Conservation (phyloP, 257 asterid genomes). For the Scutellaria galericulata region DNA sequence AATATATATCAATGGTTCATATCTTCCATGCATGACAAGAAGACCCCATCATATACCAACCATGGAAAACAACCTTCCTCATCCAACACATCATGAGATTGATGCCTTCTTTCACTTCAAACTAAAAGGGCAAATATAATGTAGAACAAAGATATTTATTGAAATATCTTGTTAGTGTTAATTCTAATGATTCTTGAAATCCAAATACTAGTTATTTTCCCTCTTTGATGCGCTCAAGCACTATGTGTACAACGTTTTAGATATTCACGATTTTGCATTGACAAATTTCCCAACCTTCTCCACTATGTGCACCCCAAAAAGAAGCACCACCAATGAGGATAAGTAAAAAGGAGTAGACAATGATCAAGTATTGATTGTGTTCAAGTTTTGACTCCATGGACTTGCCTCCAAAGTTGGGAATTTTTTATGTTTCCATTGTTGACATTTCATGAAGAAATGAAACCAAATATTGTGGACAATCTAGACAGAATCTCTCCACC, state of each 20-base stretch:
- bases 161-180: background rate
- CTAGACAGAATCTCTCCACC: constrained; percentile 51
- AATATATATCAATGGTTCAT: constrained; percentile 32
- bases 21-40: constrained; percentile 41
- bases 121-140: background rate
- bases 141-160: background rate
- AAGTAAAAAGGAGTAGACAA: constrained; percentile 30
- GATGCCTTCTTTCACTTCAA: constrained; percentile 13
- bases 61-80: constrained; percentile 32
- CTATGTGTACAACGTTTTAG: background rate
- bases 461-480: constrained; percentile 59
- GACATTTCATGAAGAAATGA: constrained; percentile 34
- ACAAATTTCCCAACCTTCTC: constrained; percentile 22
- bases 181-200: background rate
- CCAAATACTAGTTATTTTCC: background rate
- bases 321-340: constrained; percentile 39
- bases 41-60: constrained; percentile 21
- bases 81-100: constrained; percentile 22
- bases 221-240: background rate
- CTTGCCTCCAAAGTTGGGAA: constrained; percentile 40
- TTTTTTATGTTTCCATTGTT: constrained; percentile 17
- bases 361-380: constrained; percentile 35
- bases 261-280: constrained; percentile 3
- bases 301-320: constrained; percentile 41
- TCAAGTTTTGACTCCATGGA: constrained; percentile 31